A percentile compares a stretch with the other conserved stretches of the same genome.
Conservation (phyloP, 2,329 filamentous ascomycete genomes). For the Microdochium bolleyi region DNA sequence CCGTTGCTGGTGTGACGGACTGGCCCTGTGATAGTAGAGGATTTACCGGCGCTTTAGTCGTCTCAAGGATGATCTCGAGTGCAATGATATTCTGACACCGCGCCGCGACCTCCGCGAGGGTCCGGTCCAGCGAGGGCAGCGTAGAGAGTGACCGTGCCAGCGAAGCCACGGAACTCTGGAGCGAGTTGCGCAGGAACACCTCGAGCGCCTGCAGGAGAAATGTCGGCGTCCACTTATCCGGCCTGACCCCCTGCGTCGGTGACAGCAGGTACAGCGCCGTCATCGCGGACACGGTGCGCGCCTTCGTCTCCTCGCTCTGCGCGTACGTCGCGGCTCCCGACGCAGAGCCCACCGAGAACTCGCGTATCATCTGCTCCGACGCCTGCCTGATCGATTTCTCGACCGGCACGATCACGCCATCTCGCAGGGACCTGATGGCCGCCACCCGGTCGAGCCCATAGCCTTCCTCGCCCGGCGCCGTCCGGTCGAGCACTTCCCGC, state of each 20-base stretch:
- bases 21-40: constrained; percentile 42
- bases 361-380: constrained; percentile 71
- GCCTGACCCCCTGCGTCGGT: constrained; percentile 45
- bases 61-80: constrained; percentile 68
- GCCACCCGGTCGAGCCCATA: constrained; percentile 67
- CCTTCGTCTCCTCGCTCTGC: constrained; percentile 66
- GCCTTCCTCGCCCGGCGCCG: constrained; percentile 65
- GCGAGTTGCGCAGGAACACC: constrained; percentile 70
- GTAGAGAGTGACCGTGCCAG: constrained; percentile 71
- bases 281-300: constrained; percentile 65
- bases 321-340: constrained; percentile 47
- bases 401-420: constrained; percentile 59
- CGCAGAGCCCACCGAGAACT: constrained; percentile 65
- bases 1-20: not conserved
- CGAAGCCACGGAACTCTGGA: constrained; percentile 70
- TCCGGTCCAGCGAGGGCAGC: constrained; percentile 73
- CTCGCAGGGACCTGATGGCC: constrained; percentile 62
- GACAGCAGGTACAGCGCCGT: constrained; percentile 76
- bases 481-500: constrained; percentile 61
- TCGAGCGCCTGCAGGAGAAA: constrained; percentile 72
- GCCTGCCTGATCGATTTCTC: constrained; percentile 67
- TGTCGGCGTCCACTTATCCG: constrained; percentile 54
- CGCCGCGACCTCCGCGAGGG: constrained; percentile 71
- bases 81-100: constrained; percentile 90
- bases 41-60: constrained; percentile 60